Percentiles rank a stretch among this genome's conserved stretches.
These are phyloP conservation scores for Sarcodon aspratus DNA, from an alignment of 768 basidiomycete genomes.

Conservation along the genomic window DNA sequence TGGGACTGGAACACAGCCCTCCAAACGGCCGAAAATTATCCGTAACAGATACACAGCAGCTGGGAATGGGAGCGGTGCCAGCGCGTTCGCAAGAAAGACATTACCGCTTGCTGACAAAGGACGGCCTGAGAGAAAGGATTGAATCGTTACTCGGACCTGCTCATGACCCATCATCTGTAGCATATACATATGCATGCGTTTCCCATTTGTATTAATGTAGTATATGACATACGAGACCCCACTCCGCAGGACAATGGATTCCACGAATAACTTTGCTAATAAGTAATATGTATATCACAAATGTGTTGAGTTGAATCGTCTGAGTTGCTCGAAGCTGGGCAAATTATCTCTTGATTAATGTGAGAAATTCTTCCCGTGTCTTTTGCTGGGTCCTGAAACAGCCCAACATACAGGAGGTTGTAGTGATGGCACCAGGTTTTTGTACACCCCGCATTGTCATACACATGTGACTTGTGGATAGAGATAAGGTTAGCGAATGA, in stretches of 20 bases:
- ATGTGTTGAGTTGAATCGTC: no score
- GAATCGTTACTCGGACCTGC: conserved; percentile 4
- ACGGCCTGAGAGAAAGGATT: conserved; percentile 43
- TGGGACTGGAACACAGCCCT: conserved; percentile 29
- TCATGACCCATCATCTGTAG: no score
- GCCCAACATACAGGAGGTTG: conserved; percentile 96
- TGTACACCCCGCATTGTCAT: conserved; percentile 99
- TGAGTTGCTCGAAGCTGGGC: no score
- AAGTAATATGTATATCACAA: no score
- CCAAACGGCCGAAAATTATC: conserved; percentile 51
- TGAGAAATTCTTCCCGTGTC: conserved; percentile 94
- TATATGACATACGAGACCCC: no score
- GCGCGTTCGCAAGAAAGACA: conserved; percentile 42
- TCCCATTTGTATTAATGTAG: no score
- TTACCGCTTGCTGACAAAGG: conserved; percentile 57
- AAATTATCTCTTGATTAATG: conserved; percentile 51
- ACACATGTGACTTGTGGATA: conserved; percentile 68
- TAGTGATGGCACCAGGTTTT: conserved; percentile 91
- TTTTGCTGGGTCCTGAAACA: conserved; percentile 99
- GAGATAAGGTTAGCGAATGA: background rate
- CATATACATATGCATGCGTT: no score
- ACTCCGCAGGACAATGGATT: no score
- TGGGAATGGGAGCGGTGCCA: conserved; percentile 1
- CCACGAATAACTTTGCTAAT: no score
- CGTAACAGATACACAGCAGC: conserved; percentile 35